phyloP scores from a whole-genome alignment of 352 stramenopile genomes.

The Thalassiosira hispida region DNA sequence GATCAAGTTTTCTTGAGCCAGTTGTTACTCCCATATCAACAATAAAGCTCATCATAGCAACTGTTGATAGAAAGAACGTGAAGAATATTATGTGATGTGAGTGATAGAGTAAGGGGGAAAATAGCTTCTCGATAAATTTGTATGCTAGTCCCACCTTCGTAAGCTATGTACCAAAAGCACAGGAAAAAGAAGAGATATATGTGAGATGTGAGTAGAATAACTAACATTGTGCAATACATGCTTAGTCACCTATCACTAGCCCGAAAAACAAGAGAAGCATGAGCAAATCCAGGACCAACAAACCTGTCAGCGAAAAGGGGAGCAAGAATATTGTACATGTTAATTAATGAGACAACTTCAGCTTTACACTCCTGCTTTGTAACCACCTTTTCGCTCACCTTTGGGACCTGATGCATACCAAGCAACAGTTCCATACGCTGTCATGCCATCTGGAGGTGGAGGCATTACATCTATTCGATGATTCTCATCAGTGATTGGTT shows the following conservation, averaged over 20 bases:
- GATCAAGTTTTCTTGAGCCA: slow-evolving; percentile 46
- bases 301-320: slow-evolving; percentile 19
- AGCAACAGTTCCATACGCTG: slow-evolving; percentile 62
- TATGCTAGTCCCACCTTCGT: too few relatives aligned
- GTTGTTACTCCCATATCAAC: slow-evolving; percentile 42
- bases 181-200: too few relatives aligned
- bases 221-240: too few relatives aligned
- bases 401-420: slow-evolving; percentile 67
- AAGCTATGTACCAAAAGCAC: too few relatives aligned
- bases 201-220: too few relatives aligned
- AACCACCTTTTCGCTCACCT: slow-evolving; percentile 9
- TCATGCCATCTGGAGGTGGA: slow-evolving; percentile 60
- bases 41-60: slow-evolving; percentile 71
- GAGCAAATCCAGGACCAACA: slow-evolving; percentile 67
- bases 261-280: slow-evolving; percentile 69
- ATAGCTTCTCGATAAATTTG: too few relatives aligned
- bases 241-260: slow-evolving; percentile 53
- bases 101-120: too few relatives aligned
- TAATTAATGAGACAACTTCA: too few relatives aligned
- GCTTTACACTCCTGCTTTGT: not conserved
- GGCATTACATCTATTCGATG: not conserved
- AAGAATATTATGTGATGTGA: not conserved
- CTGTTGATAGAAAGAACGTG: slow-evolving; percentile 33
- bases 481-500: not conserved
- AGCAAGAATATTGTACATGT: not conserved